Conservation (phyloP, 495 filamentous ascomycete genomes). For the Hyaloscypha variabilis region DNA sequence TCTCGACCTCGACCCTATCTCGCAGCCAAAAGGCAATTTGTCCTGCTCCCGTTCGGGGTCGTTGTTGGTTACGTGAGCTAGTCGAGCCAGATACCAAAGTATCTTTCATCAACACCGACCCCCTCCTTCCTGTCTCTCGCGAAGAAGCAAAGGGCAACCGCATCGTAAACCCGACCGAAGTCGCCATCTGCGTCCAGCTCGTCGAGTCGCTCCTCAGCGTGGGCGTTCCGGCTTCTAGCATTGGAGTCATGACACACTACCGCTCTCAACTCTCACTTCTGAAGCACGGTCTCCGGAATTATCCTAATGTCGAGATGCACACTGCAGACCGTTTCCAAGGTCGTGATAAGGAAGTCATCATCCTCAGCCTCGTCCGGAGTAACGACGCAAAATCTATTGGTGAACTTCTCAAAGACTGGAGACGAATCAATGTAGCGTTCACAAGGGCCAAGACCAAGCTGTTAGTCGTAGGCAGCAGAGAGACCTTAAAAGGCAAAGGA, state of each 20-base stretch:
- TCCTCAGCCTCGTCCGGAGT: slow-evolving; percentile 83
- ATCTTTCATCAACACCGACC: slow-evolving; percentile 86
- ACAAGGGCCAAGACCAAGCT: slow-evolving; percentile 90
- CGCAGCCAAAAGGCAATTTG: slow-evolving; percentile 49
- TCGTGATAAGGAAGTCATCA: slow-evolving; percentile 87
- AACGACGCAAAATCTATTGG: slow-evolving; percentile 81
- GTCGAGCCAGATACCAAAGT: slow-evolving; percentile 70
- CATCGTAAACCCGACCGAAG: slow-evolving; percentile 83
- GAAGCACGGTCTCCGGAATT: slow-evolving; percentile 43
- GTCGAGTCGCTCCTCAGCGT: slow-evolving; percentile 74
- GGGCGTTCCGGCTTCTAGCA: slow-evolving; percentile 73
- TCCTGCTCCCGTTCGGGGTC: slow-evolving; percentile 44
- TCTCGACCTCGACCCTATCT: slow-evolving; percentile 45
- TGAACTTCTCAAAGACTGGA: slow-evolving; percentile 88
- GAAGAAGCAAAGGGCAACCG: slow-evolving; percentile 79
- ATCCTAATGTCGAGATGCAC: slow-evolving; percentile 79
- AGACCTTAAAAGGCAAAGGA: slow-evolving; percentile 61
- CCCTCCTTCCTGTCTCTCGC: slow-evolving; percentile 59
- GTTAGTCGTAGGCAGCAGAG: slow-evolving; percentile 78
- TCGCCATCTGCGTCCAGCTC: slow-evolving; percentile 71
- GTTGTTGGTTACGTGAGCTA: slow-evolving; percentile 86
- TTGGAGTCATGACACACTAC: slow-evolving; percentile 99
- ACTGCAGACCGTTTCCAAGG: slow-evolving; percentile 97
- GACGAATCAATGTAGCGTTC: slow-evolving; percentile 92
- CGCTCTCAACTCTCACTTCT: slow-evolving; percentile 77